Conservation (phyloP, 2,329 filamentous ascomycete genomes). For the Nothophaeocryptopus gaeumannii region DNA sequence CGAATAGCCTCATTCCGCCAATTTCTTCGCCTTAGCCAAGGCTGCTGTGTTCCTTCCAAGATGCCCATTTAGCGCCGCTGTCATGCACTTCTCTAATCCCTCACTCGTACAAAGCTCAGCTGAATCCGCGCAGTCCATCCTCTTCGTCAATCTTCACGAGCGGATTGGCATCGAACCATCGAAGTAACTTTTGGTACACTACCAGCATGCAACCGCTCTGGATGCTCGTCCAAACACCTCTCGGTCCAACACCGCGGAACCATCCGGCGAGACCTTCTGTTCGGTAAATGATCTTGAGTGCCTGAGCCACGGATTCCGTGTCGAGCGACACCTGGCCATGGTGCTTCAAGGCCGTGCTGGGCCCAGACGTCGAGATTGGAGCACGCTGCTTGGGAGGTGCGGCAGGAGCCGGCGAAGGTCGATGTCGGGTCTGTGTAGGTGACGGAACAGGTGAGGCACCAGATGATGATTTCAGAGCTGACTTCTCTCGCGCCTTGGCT, state of each 20-base stretch:
- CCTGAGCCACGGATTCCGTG: slow-evolving; percentile 84
- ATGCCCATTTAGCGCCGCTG: not conserved
- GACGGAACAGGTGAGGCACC: slow-evolving; percentile 10
- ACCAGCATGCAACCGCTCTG: slow-evolving; percentile 97
- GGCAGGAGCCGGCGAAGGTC: slow-evolving; percentile 10
- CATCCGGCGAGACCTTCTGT: slow-evolving; percentile 85
- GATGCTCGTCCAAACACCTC: slow-evolving; percentile 94
- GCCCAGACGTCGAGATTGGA: slow-evolving; percentile 83
- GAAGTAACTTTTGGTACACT: slow-evolving; percentile 83
- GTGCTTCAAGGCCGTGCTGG: slow-evolving; percentile 75
- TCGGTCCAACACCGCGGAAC: slow-evolving; percentile 91
- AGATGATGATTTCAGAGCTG: slow-evolving; percentile 6
- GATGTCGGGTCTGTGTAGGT: slow-evolving; percentile 14
- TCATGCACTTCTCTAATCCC: not conserved
- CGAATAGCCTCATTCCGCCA: not conserved
- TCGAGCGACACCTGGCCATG: slow-evolving; percentile 78
- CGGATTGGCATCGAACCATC: slow-evolving; percentile 64
- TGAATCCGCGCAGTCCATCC: slow-evolving; percentile 24
- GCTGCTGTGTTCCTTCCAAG: not conserved
- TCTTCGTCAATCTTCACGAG: slow-evolving; percentile 32
- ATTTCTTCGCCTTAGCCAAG: not conserved
- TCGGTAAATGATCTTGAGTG: slow-evolving; percentile 81
- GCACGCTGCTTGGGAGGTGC: slow-evolving; percentile 8
- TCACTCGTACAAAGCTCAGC: not conserved
- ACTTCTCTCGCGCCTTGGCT: slow-evolving; percentile 28